Evolutionary conservation across 1,139 yeast genomes (phyloP), one percentile per base, ranked within the genome.

Genomic region (Candida sp.): DNA sequence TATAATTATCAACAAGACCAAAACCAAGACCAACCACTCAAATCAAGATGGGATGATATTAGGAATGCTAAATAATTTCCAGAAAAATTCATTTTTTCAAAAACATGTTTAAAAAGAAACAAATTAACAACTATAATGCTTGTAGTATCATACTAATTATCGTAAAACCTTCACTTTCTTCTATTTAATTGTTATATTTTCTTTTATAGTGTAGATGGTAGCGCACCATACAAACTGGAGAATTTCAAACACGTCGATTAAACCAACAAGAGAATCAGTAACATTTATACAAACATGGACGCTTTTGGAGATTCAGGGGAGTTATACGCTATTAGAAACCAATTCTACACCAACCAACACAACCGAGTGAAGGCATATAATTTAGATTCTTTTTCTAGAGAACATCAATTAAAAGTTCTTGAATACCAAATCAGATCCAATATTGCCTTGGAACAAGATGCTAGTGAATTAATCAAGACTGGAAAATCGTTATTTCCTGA

Each of bases 271-370:
- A 22, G 19, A 29, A 8, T 27, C 43, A 23, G 32, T 25, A 5
- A 21, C 39, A 36, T 29, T 45, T 36, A 42, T 35, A 43, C 43
- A 57, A 38, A 36, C 29, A 70, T 70, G 75, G 73, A 69, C 49
- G 58, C 63, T 38, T 68, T 68, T 46, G 60, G 68, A 40, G 75
- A 70, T 49, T 68, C 73, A 2, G 71, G 71, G 22, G 79, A 73
- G 54, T 58, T 73, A 33, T 73, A 66, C 57, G 68, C 68, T 40
- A 62, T 75, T 36, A 63, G 74, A 47, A 73, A 69, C 57, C 77
- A 75, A 51, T 75, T 75, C 57, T 74, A 64, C 55, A 71, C 79
- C 34, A 66, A 70, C 48, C 81, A 75, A 52, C 70, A 70, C 55
- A 58, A 58, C 37, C 64, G 66, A 49, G 79, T 75, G 5, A 54